Percentiles rank a stretch among this genome's conserved stretches.
phyloP scores from a whole-genome alignment of 257 asterid species.

The Solanum sitiens region DNA sequence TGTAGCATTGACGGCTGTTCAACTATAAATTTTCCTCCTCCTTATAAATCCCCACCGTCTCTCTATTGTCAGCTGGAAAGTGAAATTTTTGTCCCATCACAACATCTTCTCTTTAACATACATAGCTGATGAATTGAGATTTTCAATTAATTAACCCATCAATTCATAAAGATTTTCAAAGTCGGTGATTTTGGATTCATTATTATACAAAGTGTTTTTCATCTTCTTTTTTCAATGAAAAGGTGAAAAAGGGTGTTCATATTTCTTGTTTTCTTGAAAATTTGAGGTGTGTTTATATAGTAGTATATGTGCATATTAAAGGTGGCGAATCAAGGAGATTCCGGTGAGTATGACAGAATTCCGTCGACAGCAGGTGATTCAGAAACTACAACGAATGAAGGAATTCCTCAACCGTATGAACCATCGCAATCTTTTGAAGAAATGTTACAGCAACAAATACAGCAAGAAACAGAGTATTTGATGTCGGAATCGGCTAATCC shows the following conservation, averaged over 20 bases:
- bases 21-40: slow-evolving; percentile 4
- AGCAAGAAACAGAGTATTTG: slow-evolving; percentile 12
- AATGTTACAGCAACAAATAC: slow-evolving; percentile 14
- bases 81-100: not conserved
- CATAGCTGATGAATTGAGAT: not conserved
- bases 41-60: not conserved
- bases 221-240: not conserved
- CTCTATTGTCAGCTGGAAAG: not conserved
- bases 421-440: slow-evolving; percentile 7
- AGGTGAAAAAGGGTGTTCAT: not conserved
- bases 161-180: not conserved
- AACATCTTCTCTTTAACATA: not conserved
- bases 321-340: slow-evolving; percentile 65
- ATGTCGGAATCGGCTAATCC: slow-evolving; percentile 27
- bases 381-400: not conserved
- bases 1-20: slow-evolving; percentile 35
- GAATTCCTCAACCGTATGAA: not conserved
- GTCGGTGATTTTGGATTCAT: not conserved
- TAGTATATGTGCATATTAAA: slow-evolving; percentile 33
- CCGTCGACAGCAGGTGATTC: slow-evolving; percentile 6
- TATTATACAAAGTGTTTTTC: not conserved
- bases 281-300: not conserved
- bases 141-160: not conserved
- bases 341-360: slow-evolving; percentile 29
- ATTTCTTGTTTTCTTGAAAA: not conserved